A percentile compares a stretch with the other conserved stretches of the same genome.
phyloP scores from a whole-genome alignment of 2,329 filamentous ascomycete species.

The Neocatenulostroma microsporum region DNA sequence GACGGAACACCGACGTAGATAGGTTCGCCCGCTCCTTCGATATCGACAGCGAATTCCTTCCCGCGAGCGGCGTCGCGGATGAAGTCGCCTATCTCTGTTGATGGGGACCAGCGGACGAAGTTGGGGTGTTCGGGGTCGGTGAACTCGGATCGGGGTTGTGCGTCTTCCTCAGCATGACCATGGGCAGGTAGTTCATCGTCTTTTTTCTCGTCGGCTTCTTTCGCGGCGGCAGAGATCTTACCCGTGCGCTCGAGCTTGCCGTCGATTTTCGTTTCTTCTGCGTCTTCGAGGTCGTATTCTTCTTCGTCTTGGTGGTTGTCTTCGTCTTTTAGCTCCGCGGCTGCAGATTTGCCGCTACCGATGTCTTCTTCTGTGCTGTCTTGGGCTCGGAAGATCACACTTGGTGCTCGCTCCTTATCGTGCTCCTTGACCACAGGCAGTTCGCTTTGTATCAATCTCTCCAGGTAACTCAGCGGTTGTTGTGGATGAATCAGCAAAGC shows the following conservation, averaged over 20 bases:
- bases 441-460: constrained; percentile 81
- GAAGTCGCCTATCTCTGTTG: constrained; percentile 88
- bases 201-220: constrained; percentile 21
- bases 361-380: constrained; percentile 58
- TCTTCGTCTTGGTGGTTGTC: constrained; percentile 25
- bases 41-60: constrained; percentile 74
- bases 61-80: constrained; percentile 81
- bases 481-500: constrained; percentile 82
- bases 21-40: constrained; percentile 61
- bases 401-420: constrained; percentile 62
- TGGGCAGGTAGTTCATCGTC: constrained; percentile 37
- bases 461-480: constrained; percentile 83
- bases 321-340: constrained; percentile 30
- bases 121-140: constrained; percentile 41
- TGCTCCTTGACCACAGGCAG: constrained; percentile 57
- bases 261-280: constrained; percentile 45
- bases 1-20: constrained; percentile 75
- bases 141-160: constrained; percentile 17
- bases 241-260: constrained; percentile 42
- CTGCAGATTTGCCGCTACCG: constrained; percentile 22
- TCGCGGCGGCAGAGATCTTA: constrained; percentile 23
- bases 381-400: constrained; percentile 71
- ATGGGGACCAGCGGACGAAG: constrained; percentile 81
- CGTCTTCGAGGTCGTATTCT: constrained; percentile 38
- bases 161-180: constrained; percentile 50